These are phyloP conservation scores for Neospermospora avenae DNA, from an alignment of 2,329 filamentous ascomycete species.

Conservation along the genomic window DNA sequence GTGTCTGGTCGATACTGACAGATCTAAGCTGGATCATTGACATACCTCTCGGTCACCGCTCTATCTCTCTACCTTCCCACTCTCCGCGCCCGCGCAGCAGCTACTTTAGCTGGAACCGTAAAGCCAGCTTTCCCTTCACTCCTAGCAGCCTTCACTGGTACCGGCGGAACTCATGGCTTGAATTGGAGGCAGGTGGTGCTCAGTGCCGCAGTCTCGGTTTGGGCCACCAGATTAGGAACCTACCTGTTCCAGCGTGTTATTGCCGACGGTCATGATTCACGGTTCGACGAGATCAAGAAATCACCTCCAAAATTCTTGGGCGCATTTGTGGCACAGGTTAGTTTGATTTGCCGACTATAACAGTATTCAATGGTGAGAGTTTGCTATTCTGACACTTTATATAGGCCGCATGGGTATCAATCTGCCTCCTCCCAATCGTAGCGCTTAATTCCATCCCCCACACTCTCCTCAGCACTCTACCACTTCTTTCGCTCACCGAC, in stretches of 20 bases:
- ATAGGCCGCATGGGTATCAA: slow-evolving; percentile 63
- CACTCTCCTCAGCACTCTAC: slow-evolving; percentile 47
- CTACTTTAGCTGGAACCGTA: slow-evolving; percentile 39
- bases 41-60: slow-evolving; percentile 62
- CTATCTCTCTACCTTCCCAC: slow-evolving; percentile 60
- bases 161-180: slow-evolving; percentile 40
- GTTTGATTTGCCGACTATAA: neutral
- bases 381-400: slow-evolving; percentile 33
- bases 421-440: slow-evolving; percentile 64
- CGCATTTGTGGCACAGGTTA: slow-evolving; percentile 55
- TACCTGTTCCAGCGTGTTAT: slow-evolving; percentile 63
- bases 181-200: slow-evolving; percentile 62
- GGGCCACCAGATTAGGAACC: slow-evolving; percentile 59
- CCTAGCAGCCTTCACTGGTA: slow-evolving; percentile 42
- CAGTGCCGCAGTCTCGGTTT: slow-evolving; percentile 54
- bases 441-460: slow-evolving; percentile 60
- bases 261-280: slow-evolving; percentile 55
- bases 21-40: slow-evolving; percentile 54
- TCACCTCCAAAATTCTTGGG: slow-evolving; percentile 50
- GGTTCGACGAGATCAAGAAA: slow-evolving; percentile 52
- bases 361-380: too few relatives aligned
- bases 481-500: slow-evolving; percentile 49
- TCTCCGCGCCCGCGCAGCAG: slow-evolving; percentile 51
- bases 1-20: neutral
- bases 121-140: slow-evolving; percentile 46